Conservation (phyloP, 441 rosid genomes). For the Syzygium malaccense region DNA sequence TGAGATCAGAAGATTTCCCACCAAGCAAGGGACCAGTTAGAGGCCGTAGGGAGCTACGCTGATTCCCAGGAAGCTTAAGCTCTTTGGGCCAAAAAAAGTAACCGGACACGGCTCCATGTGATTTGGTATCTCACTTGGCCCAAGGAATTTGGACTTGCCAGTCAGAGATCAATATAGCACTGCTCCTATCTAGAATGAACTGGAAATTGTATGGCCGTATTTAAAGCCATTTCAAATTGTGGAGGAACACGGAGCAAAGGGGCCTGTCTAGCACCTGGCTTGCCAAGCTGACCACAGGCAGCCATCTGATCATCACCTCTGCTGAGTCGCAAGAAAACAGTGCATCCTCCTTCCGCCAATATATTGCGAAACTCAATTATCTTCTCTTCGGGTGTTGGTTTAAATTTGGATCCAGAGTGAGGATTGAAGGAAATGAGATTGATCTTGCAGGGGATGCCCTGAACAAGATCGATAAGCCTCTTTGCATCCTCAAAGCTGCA, state of each 20-base stretch:
- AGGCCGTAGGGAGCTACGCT: not conserved
- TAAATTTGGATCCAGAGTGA: slow-evolving; percentile 69
- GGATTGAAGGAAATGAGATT: slow-evolving; percentile 89
- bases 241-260: slow-evolving; percentile 74
- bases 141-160: not conserved
- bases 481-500: slow-evolving; percentile 82
- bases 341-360: slow-evolving; percentile 60
- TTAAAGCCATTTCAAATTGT: slow-evolving; percentile 51
- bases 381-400: slow-evolving; percentile 55
- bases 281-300: slow-evolving; percentile 96
- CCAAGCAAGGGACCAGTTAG: not conserved
- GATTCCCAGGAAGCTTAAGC: not conserved
- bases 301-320: slow-evolving; percentile 97
- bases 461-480: slow-evolving; percentile 70
- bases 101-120: not conserved
- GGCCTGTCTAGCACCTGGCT: slow-evolving; percentile 48
- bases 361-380: slow-evolving; percentile 72
- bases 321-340: slow-evolving; percentile 54
- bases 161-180: not conserved
- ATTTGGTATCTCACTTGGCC: not conserved
- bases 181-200: not conserved
- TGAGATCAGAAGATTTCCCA: not conserved
- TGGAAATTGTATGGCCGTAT: slow-evolving; percentile 4
- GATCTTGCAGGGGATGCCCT: slow-evolving; percentile 93
- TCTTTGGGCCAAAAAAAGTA: not conserved